Base-by-base conservation (phyloP, 305 asterid genomes). In the Fraxinus nigra region DNA sequence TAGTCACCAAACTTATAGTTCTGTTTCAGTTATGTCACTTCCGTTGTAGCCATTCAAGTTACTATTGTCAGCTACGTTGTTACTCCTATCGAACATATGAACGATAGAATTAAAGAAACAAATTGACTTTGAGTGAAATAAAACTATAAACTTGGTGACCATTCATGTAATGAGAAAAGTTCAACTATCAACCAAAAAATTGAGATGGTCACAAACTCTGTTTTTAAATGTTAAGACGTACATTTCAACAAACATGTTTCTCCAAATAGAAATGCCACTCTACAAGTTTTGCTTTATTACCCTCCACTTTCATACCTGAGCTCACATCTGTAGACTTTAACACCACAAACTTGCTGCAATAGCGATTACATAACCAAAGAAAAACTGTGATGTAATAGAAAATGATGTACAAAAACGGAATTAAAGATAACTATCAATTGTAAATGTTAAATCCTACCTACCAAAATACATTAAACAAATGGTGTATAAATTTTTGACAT, bases 361-460 rank as follows among this genome's bases (percentile, higher is more conserved):
- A 26, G 2, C 26, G 5, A 59, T 7, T 8, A 2, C 73, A 65
- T 65, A 10, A 65, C 37, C 16, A 24, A 24, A 9, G n/a, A 65
- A 13, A 8, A 24, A 26, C 32, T 10, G 5, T 11, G 7, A 2
- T 65, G 22, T 65, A 65, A 24, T 26, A 26, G 35, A 28, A 65
- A 24, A 10, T 65, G 9, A 65, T 65, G 37, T 65, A 26, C 73
- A 65, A 65, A 65, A 65, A 65, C 9, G 8, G 14, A 28, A 28
- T 11, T 9, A 10, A 65, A 65, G 18, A 65, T 24, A 35, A 65
- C n/a, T 9, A 26, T 11, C 35, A 76, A 43, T 3, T 6, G 35
- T 67, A 65, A 48, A 76, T 63, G n/a, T 30, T 43, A n/a, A 80
- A 76, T 35, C 30, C 78, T 75, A 76, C 34, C 83, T 84, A 76